A percentile compares a stretch with the other conserved stretches of the same genome.
phyloP scores from a whole-genome alignment of 176 grass and related monocot species.

The Zizania latifolia region DNA sequence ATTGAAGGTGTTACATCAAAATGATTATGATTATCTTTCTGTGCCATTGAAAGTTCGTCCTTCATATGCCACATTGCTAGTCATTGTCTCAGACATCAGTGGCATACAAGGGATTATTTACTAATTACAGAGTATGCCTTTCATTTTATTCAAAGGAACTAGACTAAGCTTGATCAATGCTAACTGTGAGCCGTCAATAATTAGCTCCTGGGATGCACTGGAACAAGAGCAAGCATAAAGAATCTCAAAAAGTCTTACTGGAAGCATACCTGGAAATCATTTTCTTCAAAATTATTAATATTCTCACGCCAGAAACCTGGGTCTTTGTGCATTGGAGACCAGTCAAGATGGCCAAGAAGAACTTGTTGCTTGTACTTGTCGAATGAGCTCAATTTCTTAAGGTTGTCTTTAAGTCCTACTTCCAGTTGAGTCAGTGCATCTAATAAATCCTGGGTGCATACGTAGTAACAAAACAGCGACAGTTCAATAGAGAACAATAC shows the following conservation, averaged over 20 bases:
- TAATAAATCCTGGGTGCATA: constrained; percentile 69
- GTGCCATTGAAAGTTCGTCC: neutral
- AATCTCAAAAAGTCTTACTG: neutral
- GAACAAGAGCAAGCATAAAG: neutral
- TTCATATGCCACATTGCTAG: neutral
- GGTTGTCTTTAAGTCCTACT: constrained; percentile 72
- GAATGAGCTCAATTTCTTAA: constrained; percentile 81
- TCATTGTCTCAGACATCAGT: neutral
- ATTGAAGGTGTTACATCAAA: neutral
- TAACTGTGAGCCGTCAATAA: neutral
- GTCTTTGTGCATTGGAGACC: constrained; percentile 98
- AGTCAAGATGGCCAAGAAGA: constrained; percentile 94
- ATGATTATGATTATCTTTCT: neutral
- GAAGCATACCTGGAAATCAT: constrained; percentile 88
- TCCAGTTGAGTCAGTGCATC: constrained; percentile 89
- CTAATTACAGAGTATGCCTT: neutral
- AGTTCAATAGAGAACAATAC: constrained; percentile 8
- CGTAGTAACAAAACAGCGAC: constrained; percentile 12
- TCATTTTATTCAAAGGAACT: neutral
- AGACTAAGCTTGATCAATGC: neutral
- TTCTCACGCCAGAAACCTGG: constrained; percentile 94
- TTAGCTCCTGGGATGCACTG: neutral
- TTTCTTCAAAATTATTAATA: constrained; percentile 93
- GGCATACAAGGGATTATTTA: neutral
- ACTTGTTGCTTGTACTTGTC: constrained; percentile 99